Evolutionary conservation across 202 grass and related monocot species (phyloP), one percentile per base, ranked within the genome.

Genomic region (Bolboschoenoplectus hybrid): DNA sequence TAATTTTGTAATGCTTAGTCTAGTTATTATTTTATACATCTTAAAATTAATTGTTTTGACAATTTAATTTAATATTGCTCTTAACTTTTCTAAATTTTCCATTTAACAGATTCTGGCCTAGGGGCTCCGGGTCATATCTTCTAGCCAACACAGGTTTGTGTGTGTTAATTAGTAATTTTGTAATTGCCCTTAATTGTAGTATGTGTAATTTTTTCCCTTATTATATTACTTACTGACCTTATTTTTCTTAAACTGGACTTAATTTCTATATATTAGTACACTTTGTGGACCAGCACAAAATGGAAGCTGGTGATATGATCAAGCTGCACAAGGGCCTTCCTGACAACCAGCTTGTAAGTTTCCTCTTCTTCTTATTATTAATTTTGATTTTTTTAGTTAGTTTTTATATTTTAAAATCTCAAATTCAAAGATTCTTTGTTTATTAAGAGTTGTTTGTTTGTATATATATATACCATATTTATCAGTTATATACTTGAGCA

Each of bases 271-370:
- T 81, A 40, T 63, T 46, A 81, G 79, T 38, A 32, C 6, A 81
- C 1, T 81, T 81, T 81, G 35, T 81, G 39, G 19, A 64, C 12
- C 52, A 20, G 14, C 50, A 81, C 3, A 81, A 63, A 81, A 57
- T 81, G 57, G 17, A 81, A 63, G 57, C 79, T 63, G 79, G 79
- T 0, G 79, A 81, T 62, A 61, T 47, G 34, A 64, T 81, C 8
- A 64, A 43, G 57, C 16, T 81, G n/a, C 64, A 81, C 40, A 81
- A 62, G 11, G 57, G 61, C 2, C 35, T 39, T 34, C 52, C 61
- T 19, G 41, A 85, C 68, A 58, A 73, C 51, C 10, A 53, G 64
- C 39, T 81, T 81, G 78, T 81, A 81, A 9, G 78, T 81, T 63
- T 17, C 16, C 77, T 26, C 67, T 8, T 43, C 32, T 81, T 63